A percentile compares a stretch with the other conserved stretches of the same genome.
Evolutionary conservation across 148 eudicot species (phyloP).

Genomic region (Vaccinium myrtillus): DNA sequence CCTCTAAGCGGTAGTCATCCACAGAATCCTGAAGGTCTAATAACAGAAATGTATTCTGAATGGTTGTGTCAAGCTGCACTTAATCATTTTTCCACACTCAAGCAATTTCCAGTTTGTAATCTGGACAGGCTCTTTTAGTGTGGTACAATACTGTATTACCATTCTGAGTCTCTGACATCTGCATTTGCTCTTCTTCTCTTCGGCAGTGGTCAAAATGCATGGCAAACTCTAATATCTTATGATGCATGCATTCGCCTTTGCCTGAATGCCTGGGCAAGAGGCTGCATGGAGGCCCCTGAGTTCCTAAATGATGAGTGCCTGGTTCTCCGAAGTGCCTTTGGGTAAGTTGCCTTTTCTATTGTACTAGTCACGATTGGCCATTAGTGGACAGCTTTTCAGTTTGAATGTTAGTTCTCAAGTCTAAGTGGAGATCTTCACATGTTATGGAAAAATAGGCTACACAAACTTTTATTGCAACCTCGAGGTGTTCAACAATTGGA

Average conservation of each 20-base stretch:
- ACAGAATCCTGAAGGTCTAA: neutral
- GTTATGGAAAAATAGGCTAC: slow-evolving; percentile 44
- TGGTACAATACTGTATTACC: neutral
- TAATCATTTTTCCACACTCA: neutral
- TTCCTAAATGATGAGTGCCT: slow-evolving; percentile 74
- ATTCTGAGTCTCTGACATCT: neutral
- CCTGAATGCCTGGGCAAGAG: slow-evolving; percentile 77
- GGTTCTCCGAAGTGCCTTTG: slow-evolving; percentile 73
- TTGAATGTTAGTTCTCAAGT: slow-evolving; percentile 1
- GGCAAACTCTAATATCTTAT: slow-evolving; percentile 77
- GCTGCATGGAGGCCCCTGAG: slow-evolving; percentile 77
- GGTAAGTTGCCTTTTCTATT: slow-evolving; percentile 42
- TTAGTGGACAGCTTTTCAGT: neutral
- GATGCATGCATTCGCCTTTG: slow-evolving; percentile 87
- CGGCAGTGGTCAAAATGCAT: slow-evolving; percentile 72
- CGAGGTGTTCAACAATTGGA: slow-evolving; percentile 41
- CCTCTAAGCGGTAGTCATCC: neutral
- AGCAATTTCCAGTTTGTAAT: neutral
- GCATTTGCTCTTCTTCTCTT: neutral
- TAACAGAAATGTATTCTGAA: neutral
- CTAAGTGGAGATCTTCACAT: neutral
- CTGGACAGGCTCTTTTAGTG: neutral
- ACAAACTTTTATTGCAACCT: slow-evolving; percentile 70
- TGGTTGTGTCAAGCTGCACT: neutral
- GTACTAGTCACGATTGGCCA: neutral